Percentiles rank a stretch among this genome's conserved stretches.
Conservation (phyloP, 495 filamentous ascomycete species). For the Tricharina praecox region DNA sequence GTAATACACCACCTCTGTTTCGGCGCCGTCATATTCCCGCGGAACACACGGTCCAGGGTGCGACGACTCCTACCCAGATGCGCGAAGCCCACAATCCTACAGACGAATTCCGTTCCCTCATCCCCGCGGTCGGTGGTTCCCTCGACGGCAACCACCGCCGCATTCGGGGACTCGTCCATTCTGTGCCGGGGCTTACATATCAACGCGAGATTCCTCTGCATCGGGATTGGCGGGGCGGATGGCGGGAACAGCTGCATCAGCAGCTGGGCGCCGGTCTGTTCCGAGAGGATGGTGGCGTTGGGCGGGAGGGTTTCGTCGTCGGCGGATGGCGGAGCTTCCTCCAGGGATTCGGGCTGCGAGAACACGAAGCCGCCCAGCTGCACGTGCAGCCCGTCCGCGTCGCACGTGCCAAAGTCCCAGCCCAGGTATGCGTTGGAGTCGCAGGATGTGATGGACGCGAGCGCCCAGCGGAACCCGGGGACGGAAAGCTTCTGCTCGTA, state of each 20-base stretch:
- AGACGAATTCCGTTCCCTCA: neutral
- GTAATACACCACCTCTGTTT: neutral
- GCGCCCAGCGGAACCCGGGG: neutral
- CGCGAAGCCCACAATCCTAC: neutral
- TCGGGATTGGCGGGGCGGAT: neutral
- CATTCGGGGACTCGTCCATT: neutral
- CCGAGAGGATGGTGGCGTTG: neutral
- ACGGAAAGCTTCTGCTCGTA: neutral
- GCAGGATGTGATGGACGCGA: neutral
- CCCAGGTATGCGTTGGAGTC: neutral
- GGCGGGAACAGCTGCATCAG: neutral
- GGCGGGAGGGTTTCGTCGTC: neutral
- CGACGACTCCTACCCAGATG: neutral
- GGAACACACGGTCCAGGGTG: neutral
- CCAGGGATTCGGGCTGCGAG: neutral
- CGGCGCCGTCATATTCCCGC: neutral
- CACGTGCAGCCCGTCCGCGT: neutral
- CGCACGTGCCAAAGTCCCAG: neutral
- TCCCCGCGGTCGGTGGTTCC: neutral
- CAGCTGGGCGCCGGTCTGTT: neutral
- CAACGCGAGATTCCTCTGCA: neutral
- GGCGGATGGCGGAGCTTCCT: neutral
- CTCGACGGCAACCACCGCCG: neutral
- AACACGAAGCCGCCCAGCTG: neutral
- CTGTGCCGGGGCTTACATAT: neutral